Evolutionary conservation across 2,329 filamentous ascomycete species (phyloP), one percentile per base, ranked within the genome.

Genomic region (Fusarium bulbicola): DNA sequence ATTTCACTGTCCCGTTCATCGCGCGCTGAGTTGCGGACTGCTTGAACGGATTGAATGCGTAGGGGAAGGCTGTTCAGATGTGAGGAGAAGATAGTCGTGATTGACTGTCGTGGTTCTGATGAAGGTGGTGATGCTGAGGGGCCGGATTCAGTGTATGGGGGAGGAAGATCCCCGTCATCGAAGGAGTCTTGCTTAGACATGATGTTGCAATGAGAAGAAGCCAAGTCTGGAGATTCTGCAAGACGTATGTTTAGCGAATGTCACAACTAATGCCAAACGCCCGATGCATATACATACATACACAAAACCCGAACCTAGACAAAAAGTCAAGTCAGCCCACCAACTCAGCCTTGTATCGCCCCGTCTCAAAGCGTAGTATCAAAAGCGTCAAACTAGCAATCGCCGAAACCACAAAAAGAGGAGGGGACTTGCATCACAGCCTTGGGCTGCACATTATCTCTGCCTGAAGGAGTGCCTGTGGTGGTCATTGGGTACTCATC

Each of bases 1-100:
- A 84, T 74, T 28, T 80, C 77, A n/a, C 80, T 76, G 57, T 87
- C 86, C 30, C 72, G 76, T 30, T 80, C 73, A 21, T 82, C 79
- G 37, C 82, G 82, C 16, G 79, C 79, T 5, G 79, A 77, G n/a
- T 76, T 75, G 20, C 79, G 78, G 1, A 77, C 80, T 36, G 80
- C 72, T 40, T 82, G 81, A 5, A 78, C 80, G 11, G 77, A 76
- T 8, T 79, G 79, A 26, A 87, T 84, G 42, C 80, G 81, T 7
- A 69, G 64, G 1, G 84, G 81, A 0, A 87, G 80, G 2, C 63
- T 78, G 2, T 77, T 63, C 11, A 86, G 76, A 68, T 85, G 82
- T 4, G 80, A 67, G 1, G 80, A 68, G 24, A 84, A 79, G 58
- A 83, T 77, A 7, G 77, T 75, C 1, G 80, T 77, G 40, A 73